Evolutionary conservation across 2,329 filamentous ascomycete species (phyloP), one percentile per base, ranked within the genome.

Genomic region (Diaporthe citriasiana): DNA sequence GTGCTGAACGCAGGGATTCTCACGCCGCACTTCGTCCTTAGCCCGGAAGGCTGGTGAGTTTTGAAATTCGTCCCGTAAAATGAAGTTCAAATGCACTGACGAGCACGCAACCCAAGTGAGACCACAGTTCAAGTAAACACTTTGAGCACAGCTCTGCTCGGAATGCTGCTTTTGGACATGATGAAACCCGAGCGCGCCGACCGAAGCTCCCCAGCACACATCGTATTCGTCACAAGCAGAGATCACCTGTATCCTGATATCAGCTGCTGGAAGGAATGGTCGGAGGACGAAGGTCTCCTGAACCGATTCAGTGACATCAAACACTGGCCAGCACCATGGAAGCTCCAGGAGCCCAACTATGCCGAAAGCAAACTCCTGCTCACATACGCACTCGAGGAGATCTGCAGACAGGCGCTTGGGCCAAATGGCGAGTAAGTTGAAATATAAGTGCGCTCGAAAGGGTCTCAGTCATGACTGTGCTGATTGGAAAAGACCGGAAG

Each of bases 381-480:
- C 25, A 63, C 30, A 22, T 47, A 63, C 40, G 59, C 40, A 13
- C 33, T 63, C 25, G 40, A 63, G 40, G 59, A 63, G 40, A 63
- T 63, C 10, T 63, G n/a, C 40, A 47, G 47, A 12, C n/a, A 27
- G 3, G 59, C 59, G 3, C 17, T 63, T 9, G 40, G 40, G 7
- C 25, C 59, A 4, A 40, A 42, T 12, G 40, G 59, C 17, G 59
- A 63, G 59, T 63, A 30, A 30, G 57, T 33, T 4, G 17, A 27
- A 2, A 27, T 9, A 10, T 3, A 40, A 4, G 0, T 8, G 8
- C 4, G 1, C 17, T 38, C 6, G 2, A 4, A 5, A 4, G 0
- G 33, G 15, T 1, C 30, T 1, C 1, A 8, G 0, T 1, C 1
- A 15, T 19, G 25, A 3, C 12, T 3, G 10, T 12, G 8, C 40